Conservation (phyloP, 495 filamentous ascomycete species). For the Penicillium tannophilum region DNA sequence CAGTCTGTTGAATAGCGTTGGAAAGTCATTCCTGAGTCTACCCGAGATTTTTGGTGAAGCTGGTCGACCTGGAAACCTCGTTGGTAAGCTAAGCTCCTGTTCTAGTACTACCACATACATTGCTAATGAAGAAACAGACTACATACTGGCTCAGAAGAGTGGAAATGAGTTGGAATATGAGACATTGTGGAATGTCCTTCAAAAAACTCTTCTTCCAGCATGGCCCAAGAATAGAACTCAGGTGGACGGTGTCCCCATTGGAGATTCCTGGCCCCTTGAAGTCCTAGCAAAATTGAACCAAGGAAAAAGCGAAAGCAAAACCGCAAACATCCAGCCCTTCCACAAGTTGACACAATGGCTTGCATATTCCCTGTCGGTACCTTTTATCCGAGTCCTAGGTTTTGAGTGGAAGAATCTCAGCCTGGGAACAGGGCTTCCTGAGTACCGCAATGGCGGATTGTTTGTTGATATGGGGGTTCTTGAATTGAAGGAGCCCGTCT, state of each 20-base stretch:
- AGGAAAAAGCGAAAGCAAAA: constrained; percentile 12
- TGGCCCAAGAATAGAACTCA: constrained; percentile 59
- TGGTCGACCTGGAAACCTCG: constrained; percentile 56
- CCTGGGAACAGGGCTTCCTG: constrained; percentile 79
- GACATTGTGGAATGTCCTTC: constrained; percentile 52
- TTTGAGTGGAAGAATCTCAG: constrained; percentile 78
- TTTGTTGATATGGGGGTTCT: constrained; percentile 83
- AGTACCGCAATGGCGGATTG: constrained; percentile 86
- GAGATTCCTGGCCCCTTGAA: constrained; percentile 58
- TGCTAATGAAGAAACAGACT: constrained; percentile 38
- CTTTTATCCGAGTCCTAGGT: constrained; percentile 75
- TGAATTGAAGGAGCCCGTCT: constrained; percentile 66
- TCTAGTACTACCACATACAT: background rate
- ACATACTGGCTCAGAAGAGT: constrained; percentile 38
- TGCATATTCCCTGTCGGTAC: constrained; percentile 85
- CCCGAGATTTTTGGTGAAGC: constrained; percentile 52
- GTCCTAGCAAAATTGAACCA: constrained; percentile 21
- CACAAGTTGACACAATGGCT: constrained; percentile 93
- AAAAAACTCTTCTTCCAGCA: constrained; percentile 52
- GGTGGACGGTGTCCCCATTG: constrained; percentile 52
- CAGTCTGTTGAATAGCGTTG: constrained; percentile 49
- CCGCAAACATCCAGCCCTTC: constrained; percentile 54
- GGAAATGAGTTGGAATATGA: constrained; percentile 31
- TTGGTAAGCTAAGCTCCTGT: constrained; percentile 40
- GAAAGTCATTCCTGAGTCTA: constrained; percentile 46